These are phyloP conservation scores for Teratosphaeria epicoccoides DNA, from an alignment of 2,329 filamentous ascomycete species.

Conservation along the genomic window DNA sequence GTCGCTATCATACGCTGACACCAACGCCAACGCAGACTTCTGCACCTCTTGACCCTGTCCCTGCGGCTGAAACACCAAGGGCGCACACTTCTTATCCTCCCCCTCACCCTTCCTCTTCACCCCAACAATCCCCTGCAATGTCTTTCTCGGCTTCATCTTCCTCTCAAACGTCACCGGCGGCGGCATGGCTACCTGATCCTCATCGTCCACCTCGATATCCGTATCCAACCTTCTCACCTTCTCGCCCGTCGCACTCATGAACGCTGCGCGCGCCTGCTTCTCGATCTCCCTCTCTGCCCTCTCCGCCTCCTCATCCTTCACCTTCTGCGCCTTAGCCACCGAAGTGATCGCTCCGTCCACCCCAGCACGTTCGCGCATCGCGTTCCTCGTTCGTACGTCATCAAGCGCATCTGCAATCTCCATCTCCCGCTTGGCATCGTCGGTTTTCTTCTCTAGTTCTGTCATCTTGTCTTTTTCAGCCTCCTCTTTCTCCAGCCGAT, in stretches of 20 bases:
- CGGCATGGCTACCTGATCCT: constrained; percentile 28
- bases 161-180: constrained; percentile 57
- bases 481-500: constrained; percentile 69
- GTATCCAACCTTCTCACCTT: constrained; percentile 44
- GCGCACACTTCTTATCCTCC: background rate
- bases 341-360: constrained; percentile 47
- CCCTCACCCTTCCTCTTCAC: constrained; percentile 66
- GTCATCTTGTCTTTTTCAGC: constrained; percentile 86
- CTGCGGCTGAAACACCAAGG: background rate
- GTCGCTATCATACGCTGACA: background rate
- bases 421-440: constrained; percentile 92
- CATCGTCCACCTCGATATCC: constrained; percentile 32
- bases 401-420: constrained; percentile 90
- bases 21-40: background rate
- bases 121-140: constrained; percentile 61
- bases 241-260: constrained; percentile 52
- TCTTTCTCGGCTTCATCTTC: constrained; percentile 76
- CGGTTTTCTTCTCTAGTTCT: constrained; percentile 84
- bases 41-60: background rate
- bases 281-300: constrained; percentile 70
- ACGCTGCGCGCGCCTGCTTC: constrained; percentile 68
- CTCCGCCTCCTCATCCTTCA: constrained; percentile 48
- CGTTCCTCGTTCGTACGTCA: constrained; percentile 86
- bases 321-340: constrained; percentile 46
- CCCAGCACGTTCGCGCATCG: constrained; percentile 62